Base-by-base conservation (phyloP, 2,329 filamentous ascomycete species). In the Curvularia lunata region DNA sequence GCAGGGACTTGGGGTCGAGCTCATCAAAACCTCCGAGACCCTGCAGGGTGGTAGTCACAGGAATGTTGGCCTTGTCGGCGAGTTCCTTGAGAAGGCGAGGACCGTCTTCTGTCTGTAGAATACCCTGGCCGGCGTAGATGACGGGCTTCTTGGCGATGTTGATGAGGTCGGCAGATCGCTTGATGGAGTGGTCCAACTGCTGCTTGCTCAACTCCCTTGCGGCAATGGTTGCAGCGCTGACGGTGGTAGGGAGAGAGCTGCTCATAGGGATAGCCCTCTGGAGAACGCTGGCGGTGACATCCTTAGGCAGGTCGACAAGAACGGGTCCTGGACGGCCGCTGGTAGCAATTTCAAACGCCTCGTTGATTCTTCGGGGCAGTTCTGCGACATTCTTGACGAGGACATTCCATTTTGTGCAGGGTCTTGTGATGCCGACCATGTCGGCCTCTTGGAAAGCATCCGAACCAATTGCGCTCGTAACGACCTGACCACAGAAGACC, bases 351-450 rank as follows among this genome's bases (percentile, higher is more conserved):
- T 98, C 93, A 74, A 98, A 98, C 48, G 95, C 95, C 81, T 98
- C 95, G 77, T 97, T 97, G 75, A 98, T 98, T 65, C 94, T 87
- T 70, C 91, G 87, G 49, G 95, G 95, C 54, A 99, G 84, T 80
- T 99, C 95, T 49, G 91, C 92, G 54, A 97, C 88, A 77, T 89
- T 94, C 85, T 96, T 97, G 48, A 97, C 92, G 92, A 98, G 96
- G 59, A 96, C 92, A 71, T 98, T 98, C 95, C 95, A 99, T 83
- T 98, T 98, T 68, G 93, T 97, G 84, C 93, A 97, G 19, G 93
- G 88, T 72, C 94, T 86, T 32, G 92, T 96, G 77, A 99, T 98
- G 67, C 94, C 94, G 58, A 97, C 84, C 34, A 96, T 88, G 74
- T 99, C 95, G 58, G 92, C 93, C 80, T 98, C 95, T 77, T 99